Evolutionary conservation across 352 stramenopile genomes (phyloP).

Genomic region (Globisporangium canariense): DNA sequence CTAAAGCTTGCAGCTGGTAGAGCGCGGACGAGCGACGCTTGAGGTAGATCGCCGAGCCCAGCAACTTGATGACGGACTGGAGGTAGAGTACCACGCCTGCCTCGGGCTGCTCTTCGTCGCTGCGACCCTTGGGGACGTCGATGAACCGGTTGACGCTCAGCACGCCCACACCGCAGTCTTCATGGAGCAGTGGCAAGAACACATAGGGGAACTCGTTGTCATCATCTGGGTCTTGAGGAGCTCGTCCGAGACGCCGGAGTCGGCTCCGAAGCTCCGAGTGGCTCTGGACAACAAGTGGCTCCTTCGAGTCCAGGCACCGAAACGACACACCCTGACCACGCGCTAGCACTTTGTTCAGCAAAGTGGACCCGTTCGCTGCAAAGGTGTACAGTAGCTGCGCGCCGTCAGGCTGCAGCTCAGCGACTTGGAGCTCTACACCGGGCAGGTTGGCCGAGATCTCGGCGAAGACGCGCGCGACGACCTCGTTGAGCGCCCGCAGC

Average conservation of each 20-base stretch:
- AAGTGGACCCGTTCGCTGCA: slow-evolving; percentile 31
- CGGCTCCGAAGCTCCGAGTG: slow-evolving; percentile 30
- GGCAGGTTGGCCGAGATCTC: slow-evolving; percentile 52
- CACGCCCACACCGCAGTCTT: slow-evolving; percentile 57
- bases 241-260: slow-evolving; percentile 26
- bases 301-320: slow-evolving; percentile 41
- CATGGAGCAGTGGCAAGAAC: slow-evolving; percentile 62
- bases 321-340: slow-evolving; percentile 59
- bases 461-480: slow-evolving; percentile 36
- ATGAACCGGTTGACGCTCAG: slow-evolving; percentile 60
- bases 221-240: not conserved
- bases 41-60: slow-evolving; percentile 55
- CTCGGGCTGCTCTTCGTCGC: slow-evolving; percentile 63
- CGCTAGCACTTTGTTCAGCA: slow-evolving; percentile 28
- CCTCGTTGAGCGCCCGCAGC: slow-evolving; percentile 37
- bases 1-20: slow-evolving; percentile 36
- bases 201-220: slow-evolving; percentile 42
- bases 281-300: slow-evolving; percentile 33
- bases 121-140: slow-evolving; percentile 48
- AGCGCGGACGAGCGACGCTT: slow-evolving; percentile 55
- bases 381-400: slow-evolving; percentile 55
- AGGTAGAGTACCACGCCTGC: slow-evolving; percentile 57
- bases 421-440: slow-evolving; percentile 50
- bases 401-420: slow-evolving; percentile 47
- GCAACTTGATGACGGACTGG: slow-evolving; percentile 26